These are phyloP conservation scores for Pecoramyces ruminantium DNA, from an alignment of 192 early-diverging fungal species.

Conservation along the genomic window DNA sequence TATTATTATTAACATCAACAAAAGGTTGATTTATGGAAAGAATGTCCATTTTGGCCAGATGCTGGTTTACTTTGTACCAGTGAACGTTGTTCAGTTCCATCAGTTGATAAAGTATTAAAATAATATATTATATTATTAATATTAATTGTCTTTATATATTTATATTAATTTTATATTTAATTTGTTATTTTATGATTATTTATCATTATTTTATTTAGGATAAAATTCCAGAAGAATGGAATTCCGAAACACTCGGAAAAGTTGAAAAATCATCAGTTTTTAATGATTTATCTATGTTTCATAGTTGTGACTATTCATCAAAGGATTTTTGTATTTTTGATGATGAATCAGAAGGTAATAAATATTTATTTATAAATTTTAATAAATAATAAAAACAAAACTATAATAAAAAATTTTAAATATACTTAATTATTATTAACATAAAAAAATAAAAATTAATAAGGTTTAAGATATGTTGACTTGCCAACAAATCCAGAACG, in stretches of 20 bases:
- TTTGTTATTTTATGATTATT: too few relatives aligned
- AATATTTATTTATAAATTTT: too few relatives aligned
- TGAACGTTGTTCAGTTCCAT: slow-evolving; percentile 66
- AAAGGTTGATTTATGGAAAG: slow-evolving; percentile 68
- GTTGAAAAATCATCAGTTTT: slow-evolving; percentile 46
- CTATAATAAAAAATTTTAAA: too few relatives aligned
- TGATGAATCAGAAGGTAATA: not conserved
- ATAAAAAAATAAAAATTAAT: too few relatives aligned
- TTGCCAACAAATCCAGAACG: slow-evolving; percentile 88
- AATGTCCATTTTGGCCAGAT: slow-evolving; percentile 80
- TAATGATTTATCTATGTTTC: not conserved
- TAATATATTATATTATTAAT: too few relatives aligned
- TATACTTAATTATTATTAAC: too few relatives aligned
- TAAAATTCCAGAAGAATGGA: slow-evolving; percentile 32
- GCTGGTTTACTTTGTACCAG: slow-evolving; percentile 59
- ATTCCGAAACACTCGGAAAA: slow-evolving; percentile 39
- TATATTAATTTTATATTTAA: too few relatives aligned
- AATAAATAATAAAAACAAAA: too few relatives aligned
- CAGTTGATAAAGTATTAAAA: slow-evolving; percentile 47
- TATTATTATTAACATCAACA: not conserved
- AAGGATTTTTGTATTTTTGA: not conserved
- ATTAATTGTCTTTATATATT: too few relatives aligned
- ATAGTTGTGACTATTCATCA: not conserved
- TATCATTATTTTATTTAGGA: slow-evolving; percentile 3
- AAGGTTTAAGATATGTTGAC: slow-evolving; percentile 68